Conservation (phyloP, 805 yeast genomes). For the Wickerhamiella musiphila region DNA sequence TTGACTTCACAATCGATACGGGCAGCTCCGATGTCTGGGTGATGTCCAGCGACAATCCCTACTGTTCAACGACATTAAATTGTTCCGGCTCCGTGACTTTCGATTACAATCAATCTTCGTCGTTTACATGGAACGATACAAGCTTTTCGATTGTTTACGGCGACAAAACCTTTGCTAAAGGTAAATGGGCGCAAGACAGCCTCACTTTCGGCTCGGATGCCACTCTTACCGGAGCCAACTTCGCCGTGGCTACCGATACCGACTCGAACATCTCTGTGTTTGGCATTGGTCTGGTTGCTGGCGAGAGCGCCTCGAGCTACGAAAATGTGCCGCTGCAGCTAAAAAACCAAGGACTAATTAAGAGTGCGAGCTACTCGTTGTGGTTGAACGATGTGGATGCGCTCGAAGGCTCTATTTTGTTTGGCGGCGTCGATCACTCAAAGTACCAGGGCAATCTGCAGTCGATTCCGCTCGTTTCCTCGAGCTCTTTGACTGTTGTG, state of each 20-base stretch:
- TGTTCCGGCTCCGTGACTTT: slow-evolving; percentile 4
- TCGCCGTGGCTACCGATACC: slow-evolving; percentile 55
- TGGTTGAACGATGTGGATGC: slow-evolving; percentile 24
- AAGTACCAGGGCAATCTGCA: slow-evolving; percentile 26
- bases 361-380: slow-evolving; percentile 28
- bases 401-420: slow-evolving; percentile 23
- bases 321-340: slow-evolving; percentile 20
- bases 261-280: slow-evolving; percentile 32
- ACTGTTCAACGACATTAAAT: background rate
- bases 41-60: slow-evolving; percentile 4
- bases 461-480: slow-evolving; percentile 17
- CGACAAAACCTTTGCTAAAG: slow-evolving; percentile 29
- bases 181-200: slow-evolving; percentile 41
- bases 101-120: slow-evolving; percentile 14
- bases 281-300: slow-evolving; percentile 21
- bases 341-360: slow-evolving; percentile 26
- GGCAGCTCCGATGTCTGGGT: slow-evolving; percentile 58
- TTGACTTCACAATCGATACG: slow-evolving; percentile 42
- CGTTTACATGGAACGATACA: slow-evolving; percentile 9
- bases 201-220: slow-evolving; percentile 31
- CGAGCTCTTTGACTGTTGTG: slow-evolving; percentile 8
- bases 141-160: slow-evolving; percentile 24
- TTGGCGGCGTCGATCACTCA: slow-evolving; percentile 30
- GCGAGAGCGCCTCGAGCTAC: slow-evolving; percentile 13
- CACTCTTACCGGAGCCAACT: slow-evolving; percentile 30